These are phyloP conservation scores for Aspergillus diversus DNA, from an alignment of 495 filamentous ascomycete species.

Conservation along the genomic window DNA sequence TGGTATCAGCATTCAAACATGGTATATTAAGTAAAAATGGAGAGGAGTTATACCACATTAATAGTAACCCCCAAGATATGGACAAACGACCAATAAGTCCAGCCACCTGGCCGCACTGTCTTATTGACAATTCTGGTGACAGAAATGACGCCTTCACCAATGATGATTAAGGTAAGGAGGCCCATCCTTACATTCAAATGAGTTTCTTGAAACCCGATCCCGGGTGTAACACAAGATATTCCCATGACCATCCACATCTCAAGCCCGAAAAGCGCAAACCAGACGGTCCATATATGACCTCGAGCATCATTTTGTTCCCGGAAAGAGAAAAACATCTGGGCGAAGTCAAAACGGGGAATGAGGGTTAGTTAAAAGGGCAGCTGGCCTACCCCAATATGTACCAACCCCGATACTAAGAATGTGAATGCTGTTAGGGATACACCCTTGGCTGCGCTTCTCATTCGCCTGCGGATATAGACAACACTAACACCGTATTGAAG, in stretches of 20 bases:
- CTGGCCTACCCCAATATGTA: constrained; percentile 55
- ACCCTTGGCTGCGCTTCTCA: constrained; percentile 34
- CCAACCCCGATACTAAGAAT: constrained; percentile 43
- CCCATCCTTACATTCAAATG: constrained; percentile 69
- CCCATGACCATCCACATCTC: constrained; percentile 59
- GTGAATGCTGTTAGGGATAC: constrained; percentile 45
- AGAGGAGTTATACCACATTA: constrained; percentile 45
- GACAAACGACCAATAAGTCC: constrained; percentile 52
- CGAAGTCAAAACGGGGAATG: constrained; percentile 6
- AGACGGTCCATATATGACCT: constrained; percentile 54
- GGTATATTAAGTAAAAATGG: constrained; percentile 29
- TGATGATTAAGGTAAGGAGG: constrained; percentile 69
- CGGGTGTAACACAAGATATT: constrained; percentile 56
- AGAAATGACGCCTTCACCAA: constrained; percentile 66
- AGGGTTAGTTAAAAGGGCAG: not conserved
- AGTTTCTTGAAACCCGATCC: constrained; percentile 66
- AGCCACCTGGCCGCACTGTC: constrained; percentile 56
- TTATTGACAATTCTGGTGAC: constrained; percentile 59
- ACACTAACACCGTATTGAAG: constrained; percentile 61
- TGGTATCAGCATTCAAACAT: constrained; percentile 20
- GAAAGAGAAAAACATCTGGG: constrained; percentile 47
- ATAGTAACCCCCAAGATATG: constrained; percentile 53
- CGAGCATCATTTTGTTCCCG: constrained; percentile 24
- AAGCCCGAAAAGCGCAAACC: constrained; percentile 60
- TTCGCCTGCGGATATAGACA: constrained; percentile 46